A percentile compares a stretch with the other conserved stretches of the same genome.
These are phyloP conservation scores for Aspergillus cavernicola DNA, from an alignment of 495 filamentous ascomycete species.

Conservation along the genomic window DNA sequence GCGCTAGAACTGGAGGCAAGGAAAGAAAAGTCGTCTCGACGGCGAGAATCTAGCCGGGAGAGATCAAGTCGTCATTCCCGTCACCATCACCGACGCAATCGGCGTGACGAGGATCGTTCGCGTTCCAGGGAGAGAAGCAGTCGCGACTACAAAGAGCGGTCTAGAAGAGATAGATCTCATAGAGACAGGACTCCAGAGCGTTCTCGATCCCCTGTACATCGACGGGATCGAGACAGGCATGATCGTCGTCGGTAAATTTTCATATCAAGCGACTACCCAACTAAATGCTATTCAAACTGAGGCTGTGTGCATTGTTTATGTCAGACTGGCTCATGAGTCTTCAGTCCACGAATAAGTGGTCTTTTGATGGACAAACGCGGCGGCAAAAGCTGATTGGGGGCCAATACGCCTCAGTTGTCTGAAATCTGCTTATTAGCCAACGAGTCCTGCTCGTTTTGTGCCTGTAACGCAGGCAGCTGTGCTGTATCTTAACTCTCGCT, in stretches of 20 bases:
- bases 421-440: not conserved
- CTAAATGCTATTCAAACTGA: slow-evolving; percentile 5
- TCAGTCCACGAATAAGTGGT: not conserved
- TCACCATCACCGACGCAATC: slow-evolving; percentile 47
- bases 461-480: not conserved
- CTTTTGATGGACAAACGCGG: not conserved
- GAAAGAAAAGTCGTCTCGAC: slow-evolving; percentile 35
- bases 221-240: slow-evolving; percentile 31
- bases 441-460: no score
- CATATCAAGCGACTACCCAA: not conserved
- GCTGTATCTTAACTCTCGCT: not conserved
- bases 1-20: slow-evolving; percentile 57
- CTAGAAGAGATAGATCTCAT: slow-evolving; percentile 20
- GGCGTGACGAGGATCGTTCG: slow-evolving; percentile 33
- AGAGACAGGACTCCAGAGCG: slow-evolving; percentile 26
- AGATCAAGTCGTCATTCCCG: slow-evolving; percentile 51
- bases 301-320: not conserved
- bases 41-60: slow-evolving; percentile 36
- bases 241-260: slow-evolving; percentile 31
- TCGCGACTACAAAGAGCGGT: slow-evolving; percentile 22
- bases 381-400: not conserved
- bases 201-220: slow-evolving; percentile 35
- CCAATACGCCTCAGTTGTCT: not conserved
- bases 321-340: not conserved
- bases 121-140: slow-evolving; percentile 29